Evolutionary conservation across 176 grass and related monocot species (phyloP).

Genomic region (Musa itinerans): DNA sequence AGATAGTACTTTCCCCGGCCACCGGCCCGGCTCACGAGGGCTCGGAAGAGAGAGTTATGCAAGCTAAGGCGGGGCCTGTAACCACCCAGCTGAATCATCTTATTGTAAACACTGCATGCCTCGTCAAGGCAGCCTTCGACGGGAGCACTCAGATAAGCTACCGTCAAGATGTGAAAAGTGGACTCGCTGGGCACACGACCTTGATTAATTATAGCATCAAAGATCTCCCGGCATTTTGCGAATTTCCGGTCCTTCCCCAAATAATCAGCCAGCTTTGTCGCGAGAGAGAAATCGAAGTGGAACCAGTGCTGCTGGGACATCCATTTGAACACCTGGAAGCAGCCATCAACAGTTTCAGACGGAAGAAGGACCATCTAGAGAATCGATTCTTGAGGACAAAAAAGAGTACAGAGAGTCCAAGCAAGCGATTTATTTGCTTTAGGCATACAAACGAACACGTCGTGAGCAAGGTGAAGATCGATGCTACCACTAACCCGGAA

Average conservation of each 20-base stretch:
- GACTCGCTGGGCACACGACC: constrained; percentile 75
- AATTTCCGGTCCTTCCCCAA: constrained; percentile 82
- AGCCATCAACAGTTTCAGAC: too few relatives aligned
- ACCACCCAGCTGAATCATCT: constrained; percentile 85
- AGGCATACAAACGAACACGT: constrained; percentile 28
- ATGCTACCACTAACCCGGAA: constrained; percentile 47
- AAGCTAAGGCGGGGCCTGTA: constrained; percentile 70
- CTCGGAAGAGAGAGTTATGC: constrained; percentile 80
- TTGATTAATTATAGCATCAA: constrained; percentile 62
- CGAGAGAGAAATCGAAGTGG: constrained; percentile 70
- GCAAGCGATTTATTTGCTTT: not conserved
- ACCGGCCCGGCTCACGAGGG: constrained; percentile 58
- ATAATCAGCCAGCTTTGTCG: constrained; percentile 67
- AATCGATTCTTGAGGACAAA: not conserved
- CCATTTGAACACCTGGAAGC: constrained; percentile 75
- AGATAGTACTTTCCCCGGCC: constrained; percentile 74
- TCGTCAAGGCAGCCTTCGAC: constrained; percentile 50
- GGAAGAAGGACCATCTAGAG: too few relatives aligned
- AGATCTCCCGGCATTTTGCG: constrained; percentile 68
- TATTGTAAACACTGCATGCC: constrained; percentile 81
- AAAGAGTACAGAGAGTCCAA: not conserved
- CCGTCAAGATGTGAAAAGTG: constrained; percentile 79
- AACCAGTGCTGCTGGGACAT: constrained; percentile 88
- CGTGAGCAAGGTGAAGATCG: not conserved
- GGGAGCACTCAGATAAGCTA: constrained; percentile 66